These are phyloP conservation scores for Metarhizium rileyi DNA, from an alignment of 2,329 filamentous ascomycete species.

Conservation along the genomic window DNA sequence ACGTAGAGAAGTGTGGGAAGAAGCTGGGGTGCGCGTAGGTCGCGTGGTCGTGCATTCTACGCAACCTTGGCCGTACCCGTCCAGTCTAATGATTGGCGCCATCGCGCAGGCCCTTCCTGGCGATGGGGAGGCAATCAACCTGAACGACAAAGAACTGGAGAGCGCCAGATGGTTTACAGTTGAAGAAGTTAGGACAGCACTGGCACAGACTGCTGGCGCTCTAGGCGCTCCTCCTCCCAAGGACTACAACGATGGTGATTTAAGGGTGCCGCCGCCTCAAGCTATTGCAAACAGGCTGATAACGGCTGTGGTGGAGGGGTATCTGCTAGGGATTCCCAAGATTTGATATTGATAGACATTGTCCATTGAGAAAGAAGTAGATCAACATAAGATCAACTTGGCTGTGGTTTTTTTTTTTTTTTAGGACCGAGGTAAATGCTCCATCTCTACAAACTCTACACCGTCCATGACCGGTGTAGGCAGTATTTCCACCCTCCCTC, in stretches of 20 bases:
- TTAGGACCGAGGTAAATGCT: slow-evolving; percentile 7
- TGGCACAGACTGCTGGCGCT: slow-evolving; percentile 54
- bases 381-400: not conserved
- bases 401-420: not conserved
- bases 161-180: slow-evolving; percentile 80
- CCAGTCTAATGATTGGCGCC: slow-evolving; percentile 77
- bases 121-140: slow-evolving; percentile 64
- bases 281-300: slow-evolving; percentile 92
- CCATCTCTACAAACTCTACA: slow-evolving; percentile 26
- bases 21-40: slow-evolving; percentile 66
- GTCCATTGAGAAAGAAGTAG: not conserved
- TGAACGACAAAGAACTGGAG: slow-evolving; percentile 89
- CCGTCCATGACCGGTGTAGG: slow-evolving; percentile 34
- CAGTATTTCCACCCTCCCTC: slow-evolving; percentile 27
- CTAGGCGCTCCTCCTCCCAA: slow-evolving; percentile 54
- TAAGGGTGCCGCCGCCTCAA: slow-evolving; percentile 74
- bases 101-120: slow-evolving; percentile 72
- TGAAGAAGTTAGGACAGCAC: slow-evolving; percentile 68
- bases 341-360: slow-evolving; percentile 24
- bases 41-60: slow-evolving; percentile 74
- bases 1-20: slow-evolving; percentile 77
- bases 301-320: slow-evolving; percentile 67
- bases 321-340: slow-evolving; percentile 46
- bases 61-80: slow-evolving; percentile 81
- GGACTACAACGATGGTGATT: slow-evolving; percentile 63